Base-by-base conservation (phyloP, 352 stramenopile species). In the Pythium periplocum region DNA sequence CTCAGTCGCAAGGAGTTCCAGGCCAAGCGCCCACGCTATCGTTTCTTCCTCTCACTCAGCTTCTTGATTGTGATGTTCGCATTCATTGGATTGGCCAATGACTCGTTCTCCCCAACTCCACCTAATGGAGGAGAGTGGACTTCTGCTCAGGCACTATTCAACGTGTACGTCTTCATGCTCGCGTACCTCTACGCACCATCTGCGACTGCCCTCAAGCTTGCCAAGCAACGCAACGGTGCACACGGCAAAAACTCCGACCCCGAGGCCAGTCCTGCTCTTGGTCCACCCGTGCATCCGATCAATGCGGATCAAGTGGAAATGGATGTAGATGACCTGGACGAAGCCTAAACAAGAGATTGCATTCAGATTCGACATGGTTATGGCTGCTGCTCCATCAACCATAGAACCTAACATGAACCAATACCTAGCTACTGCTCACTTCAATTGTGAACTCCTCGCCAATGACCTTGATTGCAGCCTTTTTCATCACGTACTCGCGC, bases 121-220 rank as follows among this genome's bases (percentile, higher is more conserved):
- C 39, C 63, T 1, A 86, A 57, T 46, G 73, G 66, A 34, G 75
- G 73, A 1, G 49, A 69, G 12, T 86, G 75, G 73, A 86, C 75
- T 0, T 68, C 68, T 8, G 68, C 73, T 26, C 59, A 70, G 12
- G 63, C 73, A 12, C 67, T 86, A 35, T 84, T 84, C 57, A 86
- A 86, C 39, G 34, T 86, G 5, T 86, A 86, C 61, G 61, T 86
- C 12, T 81, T 66, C 57, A 69, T 54, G 17, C 50, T 86, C 51
- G 69, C 71, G 64, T 86, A 83, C 44, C 45, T 86, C 42, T 81
- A 81, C 52, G 73, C 72, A 10, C 72, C 75, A 35, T 86, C 75
- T 0, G 53, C 68, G 1, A 62, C 68, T 10, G 67, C 72, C 9
- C 55, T 86, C 12, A 50, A 57, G 4, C 55, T 47, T 4, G 52